Percentiles rank a stretch among this genome's conserved stretches.
These are phyloP conservation scores for Citeromyces hawaiiensis DNA, from an alignment of 1,139 yeast genomes.

Conservation along the genomic window DNA sequence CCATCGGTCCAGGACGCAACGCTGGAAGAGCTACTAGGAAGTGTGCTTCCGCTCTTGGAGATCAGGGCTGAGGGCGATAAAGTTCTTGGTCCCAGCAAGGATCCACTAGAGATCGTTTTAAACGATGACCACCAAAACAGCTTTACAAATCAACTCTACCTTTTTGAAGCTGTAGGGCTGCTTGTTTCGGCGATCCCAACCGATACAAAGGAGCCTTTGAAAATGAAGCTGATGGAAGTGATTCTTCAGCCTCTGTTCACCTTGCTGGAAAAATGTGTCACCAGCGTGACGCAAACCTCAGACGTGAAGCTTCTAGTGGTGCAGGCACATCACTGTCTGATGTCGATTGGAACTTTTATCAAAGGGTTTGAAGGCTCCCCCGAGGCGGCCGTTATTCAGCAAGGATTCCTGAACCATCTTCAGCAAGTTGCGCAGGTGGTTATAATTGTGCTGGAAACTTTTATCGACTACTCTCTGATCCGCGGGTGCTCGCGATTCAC, in stretches of 20 bases:
- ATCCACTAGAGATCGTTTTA: conserved; percentile 12
- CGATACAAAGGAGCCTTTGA: conserved; percentile 19
- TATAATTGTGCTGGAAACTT: conserved; percentile 67
- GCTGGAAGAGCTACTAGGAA: conserved; percentile 32
- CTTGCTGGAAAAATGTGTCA: conserved; percentile 56
- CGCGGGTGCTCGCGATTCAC: conserved; percentile 83
- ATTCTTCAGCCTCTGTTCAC: conserved; percentile 70
- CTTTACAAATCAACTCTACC: conserved; percentile 67
- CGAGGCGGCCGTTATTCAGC: conserved; percentile 13
- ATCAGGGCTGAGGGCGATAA: conserved; percentile 10
- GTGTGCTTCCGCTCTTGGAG: conserved; percentile 14
- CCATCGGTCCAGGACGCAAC: conserved; percentile 41
- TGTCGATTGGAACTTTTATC: conserved; percentile 84
- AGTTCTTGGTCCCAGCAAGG: not conserved
- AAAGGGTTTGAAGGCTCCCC: conserved; percentile 53
- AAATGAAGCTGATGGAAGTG: conserved; percentile 39
- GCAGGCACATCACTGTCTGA: conserved; percentile 75
- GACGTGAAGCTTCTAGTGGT: conserved; percentile 34
- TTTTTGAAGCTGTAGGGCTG: conserved; percentile 73
- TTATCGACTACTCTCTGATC: conserved; percentile 52
- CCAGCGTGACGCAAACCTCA: conserved; percentile 23
- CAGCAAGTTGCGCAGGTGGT: conserved; percentile 52
- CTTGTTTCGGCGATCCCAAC: conserved; percentile 36
- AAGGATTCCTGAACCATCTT: conserved; percentile 15
- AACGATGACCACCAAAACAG: conserved; percentile 43